Percentiles rank a stretch among this genome's conserved stretches.
These are phyloP conservation scores for Phyllosticta ampelicida DNA, from an alignment of 2,329 filamentous ascomycete genomes.

Conservation along the genomic window DNA sequence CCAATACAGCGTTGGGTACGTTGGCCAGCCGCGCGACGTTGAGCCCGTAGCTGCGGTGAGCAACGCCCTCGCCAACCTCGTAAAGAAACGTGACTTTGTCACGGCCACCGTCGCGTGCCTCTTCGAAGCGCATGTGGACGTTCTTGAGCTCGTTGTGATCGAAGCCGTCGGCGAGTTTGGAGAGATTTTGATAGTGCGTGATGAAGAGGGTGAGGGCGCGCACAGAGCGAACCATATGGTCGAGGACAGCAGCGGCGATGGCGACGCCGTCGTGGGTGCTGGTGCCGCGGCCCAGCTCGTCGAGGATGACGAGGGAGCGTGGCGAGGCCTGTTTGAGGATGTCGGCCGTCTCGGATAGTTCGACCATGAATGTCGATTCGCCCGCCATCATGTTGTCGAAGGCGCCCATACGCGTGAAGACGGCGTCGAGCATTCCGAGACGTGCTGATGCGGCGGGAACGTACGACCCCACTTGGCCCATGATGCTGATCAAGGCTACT, in stretches of 20 bases:
- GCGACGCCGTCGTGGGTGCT: constrained; percentile 93
- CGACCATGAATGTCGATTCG: constrained; percentile 97
- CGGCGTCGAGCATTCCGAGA: constrained; percentile 77
- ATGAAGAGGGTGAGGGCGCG: constrained; percentile 84
- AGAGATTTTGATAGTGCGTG: constrained; percentile 88
- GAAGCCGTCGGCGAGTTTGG: constrained; percentile 61
- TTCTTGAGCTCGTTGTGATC: constrained; percentile 58
- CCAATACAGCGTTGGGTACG: constrained; percentile 65
- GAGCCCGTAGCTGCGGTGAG: constrained; percentile 85
- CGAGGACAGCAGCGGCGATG: constrained; percentile 84
- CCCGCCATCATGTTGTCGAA: constrained; percentile 92
- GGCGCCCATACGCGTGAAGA: constrained; percentile 92
- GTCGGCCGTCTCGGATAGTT: constrained; percentile 81
- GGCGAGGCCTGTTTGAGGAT: constrained; percentile 84
- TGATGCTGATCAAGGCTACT: constrained; percentile 80
- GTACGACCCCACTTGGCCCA: constrained; percentile 90
- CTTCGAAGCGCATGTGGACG: constrained; percentile 82
- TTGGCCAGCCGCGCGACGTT: constrained; percentile 84
- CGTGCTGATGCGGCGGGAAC: constrained; percentile 67
- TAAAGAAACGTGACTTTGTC: constrained; percentile 91
- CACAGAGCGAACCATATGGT: constrained; percentile 66
- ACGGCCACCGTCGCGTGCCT: constrained; percentile 49
- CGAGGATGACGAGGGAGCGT: constrained; percentile 77
- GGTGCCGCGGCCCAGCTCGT: constrained; percentile 89
- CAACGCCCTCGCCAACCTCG: constrained; percentile 80